Evolutionary conservation across 345 rosid genomes (phyloP).

Genomic region (Eucalyptus regnans): DNA sequence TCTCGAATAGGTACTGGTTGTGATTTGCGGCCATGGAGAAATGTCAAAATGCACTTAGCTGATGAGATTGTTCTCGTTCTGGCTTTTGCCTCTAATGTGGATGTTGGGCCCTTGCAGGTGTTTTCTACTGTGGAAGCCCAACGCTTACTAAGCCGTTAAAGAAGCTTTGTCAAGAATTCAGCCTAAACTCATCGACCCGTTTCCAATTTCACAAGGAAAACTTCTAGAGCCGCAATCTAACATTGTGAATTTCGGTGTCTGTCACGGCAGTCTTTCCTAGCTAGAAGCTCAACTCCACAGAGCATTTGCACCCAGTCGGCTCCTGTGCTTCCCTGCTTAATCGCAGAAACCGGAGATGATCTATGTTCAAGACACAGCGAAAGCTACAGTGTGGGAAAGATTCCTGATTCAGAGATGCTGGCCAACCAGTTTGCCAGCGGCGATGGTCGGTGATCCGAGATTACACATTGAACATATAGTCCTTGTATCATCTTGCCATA

Average conservation of each 20-base stretch:
- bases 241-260: background rate
- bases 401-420: background rate
- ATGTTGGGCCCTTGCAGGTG: constrained; percentile 36
- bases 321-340: background rate
- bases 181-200: constrained; percentile 61
- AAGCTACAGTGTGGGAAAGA: background rate
- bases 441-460: background rate
- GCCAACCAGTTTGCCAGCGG: background rate
- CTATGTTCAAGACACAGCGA: background rate
- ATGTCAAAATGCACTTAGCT: background rate
- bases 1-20: constrained; percentile 50
- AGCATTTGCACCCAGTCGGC: background rate
- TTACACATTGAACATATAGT: background rate
- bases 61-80: background rate
- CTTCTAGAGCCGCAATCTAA: constrained; percentile 19
- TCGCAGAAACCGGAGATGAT: background rate
- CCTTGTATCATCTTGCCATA: background rate
- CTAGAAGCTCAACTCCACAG: background rate
- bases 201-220: constrained; percentile 93
- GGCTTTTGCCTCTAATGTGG: background rate
- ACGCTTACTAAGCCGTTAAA: constrained; percentile 52
- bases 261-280: background rate
- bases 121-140: constrained; percentile 91
- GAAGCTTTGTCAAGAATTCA: constrained; percentile 71
- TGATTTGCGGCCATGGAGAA: background rate